phyloP scores from a whole-genome alignment of 768 basidiomycete species.

The Infundibulicybe gibba region DNA sequence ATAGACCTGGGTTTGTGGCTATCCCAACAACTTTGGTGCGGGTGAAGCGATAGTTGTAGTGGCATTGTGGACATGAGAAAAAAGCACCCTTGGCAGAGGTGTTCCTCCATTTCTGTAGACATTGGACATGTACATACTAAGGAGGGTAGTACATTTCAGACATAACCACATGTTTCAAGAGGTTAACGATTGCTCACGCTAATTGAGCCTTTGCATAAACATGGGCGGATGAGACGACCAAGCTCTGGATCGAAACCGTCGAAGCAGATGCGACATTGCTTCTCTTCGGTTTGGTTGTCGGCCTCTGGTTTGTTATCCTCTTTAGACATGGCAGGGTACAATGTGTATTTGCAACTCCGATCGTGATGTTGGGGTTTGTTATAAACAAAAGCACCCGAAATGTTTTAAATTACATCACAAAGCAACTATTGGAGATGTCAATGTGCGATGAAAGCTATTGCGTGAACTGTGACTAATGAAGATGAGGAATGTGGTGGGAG shows the following conservation, averaged over 20 bases:
- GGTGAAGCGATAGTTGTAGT: slow-evolving; percentile 72
- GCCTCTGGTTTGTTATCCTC: too few species aligned
- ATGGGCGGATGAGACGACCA: slow-evolving; percentile 81
- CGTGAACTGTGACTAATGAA: too few species aligned
- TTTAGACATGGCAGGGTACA: too few species aligned
- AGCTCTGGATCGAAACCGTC: slow-evolving; percentile 55
- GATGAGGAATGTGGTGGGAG: background rate
- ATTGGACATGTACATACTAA: slow-evolving; percentile 78
- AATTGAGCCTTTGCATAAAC: slow-evolving; percentile 76
- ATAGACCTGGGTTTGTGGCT: slow-evolving; percentile 72
- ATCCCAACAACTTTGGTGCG: slow-evolving; percentile 68
- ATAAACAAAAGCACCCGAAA: too few species aligned
- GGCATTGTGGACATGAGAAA: slow-evolving; percentile 79
- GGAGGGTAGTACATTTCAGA: background rate
- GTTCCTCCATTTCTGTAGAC: slow-evolving; percentile 73
- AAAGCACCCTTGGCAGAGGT: slow-evolving; percentile 62
- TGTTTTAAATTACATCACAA: too few species aligned
- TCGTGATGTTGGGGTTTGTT: too few species aligned
- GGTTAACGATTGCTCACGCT: slow-evolving; percentile 33
- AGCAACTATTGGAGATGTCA: too few species aligned
- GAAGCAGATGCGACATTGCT: slow-evolving; percentile 83
- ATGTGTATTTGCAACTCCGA: too few species aligned
- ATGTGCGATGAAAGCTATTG: too few species aligned
- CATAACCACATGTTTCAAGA: too few species aligned
- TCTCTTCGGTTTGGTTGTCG: slow-evolving; percentile 31